These are phyloP conservation scores for Skeletonema tropicum DNA, from an alignment of 108 stramenopile genomes.

Conservation along the genomic window DNA sequence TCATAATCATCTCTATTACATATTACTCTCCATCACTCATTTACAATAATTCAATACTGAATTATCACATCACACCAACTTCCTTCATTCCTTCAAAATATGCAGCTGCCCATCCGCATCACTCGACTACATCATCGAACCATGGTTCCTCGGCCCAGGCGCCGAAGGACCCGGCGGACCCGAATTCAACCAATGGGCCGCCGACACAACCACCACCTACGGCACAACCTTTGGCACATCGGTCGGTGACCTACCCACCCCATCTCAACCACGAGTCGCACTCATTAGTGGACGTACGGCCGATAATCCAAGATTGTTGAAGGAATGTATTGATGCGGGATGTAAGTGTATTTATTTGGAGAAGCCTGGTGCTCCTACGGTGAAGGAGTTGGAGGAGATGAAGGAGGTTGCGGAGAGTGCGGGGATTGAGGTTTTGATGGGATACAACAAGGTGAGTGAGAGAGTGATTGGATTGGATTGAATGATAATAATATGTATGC, in stretches of 20 bases:
- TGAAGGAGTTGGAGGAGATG: constrained; percentile 75
- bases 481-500: too few relatives aligned
- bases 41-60: too few relatives aligned
- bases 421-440: constrained; percentile 86
- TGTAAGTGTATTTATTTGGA: constrained; percentile 85
- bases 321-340: constrained; percentile 76
- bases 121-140: constrained; percentile 82
- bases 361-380: constrained; percentile 93
- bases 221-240: constrained; percentile 65
- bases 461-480: not conserved
- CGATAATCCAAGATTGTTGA: constrained; percentile 86
- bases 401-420: constrained; percentile 74
- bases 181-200: constrained; percentile 77
- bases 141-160: constrained; percentile 88
- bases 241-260: constrained; percentile 70
- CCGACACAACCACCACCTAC: constrained; percentile 55
- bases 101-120: constrained; percentile 86
- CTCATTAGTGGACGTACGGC: constrained; percentile 90
- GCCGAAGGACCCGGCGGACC: constrained; percentile 66
- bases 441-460: constrained; percentile 81
- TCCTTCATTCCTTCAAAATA: not conserved
- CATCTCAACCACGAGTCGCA: constrained; percentile 72
- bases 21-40: not conserved
- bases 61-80: too few relatives aligned
- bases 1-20: not conserved